Percentiles rank a stretch among this genome's conserved stretches.
phyloP scores from a whole-genome alignment of 352 stramenopile genomes.

The Phytopythium sindhum region DNA sequence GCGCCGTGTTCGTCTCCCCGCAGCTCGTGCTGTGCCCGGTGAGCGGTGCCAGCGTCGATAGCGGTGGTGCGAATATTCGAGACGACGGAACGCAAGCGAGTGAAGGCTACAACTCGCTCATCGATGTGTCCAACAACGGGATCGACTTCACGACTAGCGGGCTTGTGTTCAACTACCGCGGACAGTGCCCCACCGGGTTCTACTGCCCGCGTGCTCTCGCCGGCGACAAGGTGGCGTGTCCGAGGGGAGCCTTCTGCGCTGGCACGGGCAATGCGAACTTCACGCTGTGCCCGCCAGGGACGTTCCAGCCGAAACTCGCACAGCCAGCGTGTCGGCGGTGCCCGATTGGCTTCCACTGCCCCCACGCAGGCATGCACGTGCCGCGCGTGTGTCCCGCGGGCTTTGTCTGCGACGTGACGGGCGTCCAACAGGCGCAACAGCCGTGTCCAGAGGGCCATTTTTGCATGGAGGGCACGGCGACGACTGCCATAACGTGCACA shows the following conservation, averaged over 20 bases:
- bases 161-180: conserved; percentile 68
- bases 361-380: conserved; percentile 90
- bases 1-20: conserved; percentile 85
- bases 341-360: conserved; percentile 94
- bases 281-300: conserved; percentile 92
- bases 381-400: conserved; percentile 93
- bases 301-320: conserved; percentile 86
- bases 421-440: conserved; percentile 88
- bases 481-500: conserved; percentile 87
- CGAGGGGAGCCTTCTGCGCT: conserved; percentile 74
- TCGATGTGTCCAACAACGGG: conserved; percentile 95
- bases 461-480: conserved; percentile 95
- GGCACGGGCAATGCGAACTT: conserved; percentile 88
- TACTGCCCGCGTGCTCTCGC: conserved; percentile 83
- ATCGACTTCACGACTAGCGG: conserved; percentile 89
- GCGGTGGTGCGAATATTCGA: not conserved
- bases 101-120: conserved; percentile 37
- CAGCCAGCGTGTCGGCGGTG: conserved; percentile 90
- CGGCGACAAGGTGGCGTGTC: conserved; percentile 49
- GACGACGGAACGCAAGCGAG: not conserved
- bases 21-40: conserved; percentile 85
- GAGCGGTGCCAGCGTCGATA: not conserved
- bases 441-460: conserved; percentile 95
- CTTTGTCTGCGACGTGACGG: conserved; percentile 94
- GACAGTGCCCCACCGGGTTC: conserved; percentile 77